These are phyloP conservation scores for Fistulinella cinereoalba DNA, from an alignment of 1,284 basidiomycete species.

Conservation along the genomic window DNA sequence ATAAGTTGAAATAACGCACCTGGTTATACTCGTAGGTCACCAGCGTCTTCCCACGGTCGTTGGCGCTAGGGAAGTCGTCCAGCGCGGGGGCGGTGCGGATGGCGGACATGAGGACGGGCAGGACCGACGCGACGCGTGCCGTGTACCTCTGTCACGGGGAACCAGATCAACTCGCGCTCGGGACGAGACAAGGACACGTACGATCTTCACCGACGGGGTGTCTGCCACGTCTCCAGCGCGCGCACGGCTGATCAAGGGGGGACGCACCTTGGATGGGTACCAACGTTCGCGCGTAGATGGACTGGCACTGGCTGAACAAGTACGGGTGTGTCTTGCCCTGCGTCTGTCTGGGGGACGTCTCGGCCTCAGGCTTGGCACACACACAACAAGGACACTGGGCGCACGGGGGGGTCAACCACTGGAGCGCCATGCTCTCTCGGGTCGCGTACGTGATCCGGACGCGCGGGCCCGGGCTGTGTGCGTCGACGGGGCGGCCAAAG, in stretches of 20 bases:
- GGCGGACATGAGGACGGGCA: conserved; percentile 87
- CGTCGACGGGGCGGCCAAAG: conserved; percentile 40
- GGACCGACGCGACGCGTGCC: conserved; percentile 69
- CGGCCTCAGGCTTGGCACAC: background rate
- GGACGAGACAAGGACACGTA: conserved; percentile 34
- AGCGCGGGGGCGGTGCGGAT: conserved; percentile 73
- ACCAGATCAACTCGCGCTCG: background rate
- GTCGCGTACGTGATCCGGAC: conserved; percentile 57
- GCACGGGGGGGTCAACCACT: conserved; percentile 87
- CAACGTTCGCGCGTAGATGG: conserved; percentile 82
- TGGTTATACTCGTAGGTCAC: conserved; percentile 69
- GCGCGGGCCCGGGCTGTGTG: conserved; percentile 35
- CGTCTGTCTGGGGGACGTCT: conserved; percentile 64
- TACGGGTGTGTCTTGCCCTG: conserved; percentile 85
- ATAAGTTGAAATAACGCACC: conserved; percentile 39
- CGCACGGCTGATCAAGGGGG: too few species aligned
- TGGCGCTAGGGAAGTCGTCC: conserved; percentile 62
- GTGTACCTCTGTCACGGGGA: conserved; percentile 69
- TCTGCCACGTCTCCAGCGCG: too few species aligned
- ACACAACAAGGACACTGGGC: conserved; percentile 19
- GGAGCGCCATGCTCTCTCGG: conserved; percentile 85
- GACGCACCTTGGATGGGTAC: conserved; percentile 75
- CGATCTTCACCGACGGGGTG: conserved; percentile 72
- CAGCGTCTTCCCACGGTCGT: conserved; percentile 53
- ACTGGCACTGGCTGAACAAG: conserved; percentile 94